These are phyloP conservation scores for Globisporangium cederbergense DNA, from an alignment of 352 stramenopile genomes.

Conservation along the genomic window DNA sequence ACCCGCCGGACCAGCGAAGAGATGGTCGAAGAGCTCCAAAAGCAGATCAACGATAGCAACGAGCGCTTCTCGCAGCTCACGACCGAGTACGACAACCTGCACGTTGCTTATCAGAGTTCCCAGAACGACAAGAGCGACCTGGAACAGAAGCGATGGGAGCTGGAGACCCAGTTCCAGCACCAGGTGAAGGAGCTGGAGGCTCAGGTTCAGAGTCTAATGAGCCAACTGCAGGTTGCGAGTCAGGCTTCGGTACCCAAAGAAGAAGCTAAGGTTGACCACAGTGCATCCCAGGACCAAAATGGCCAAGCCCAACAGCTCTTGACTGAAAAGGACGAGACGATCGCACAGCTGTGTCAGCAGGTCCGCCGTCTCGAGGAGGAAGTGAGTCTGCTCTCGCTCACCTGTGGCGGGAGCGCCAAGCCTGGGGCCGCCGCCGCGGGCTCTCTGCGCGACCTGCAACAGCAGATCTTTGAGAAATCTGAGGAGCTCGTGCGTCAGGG, in stretches of 20 bases:
- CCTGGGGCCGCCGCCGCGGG: conserved; percentile 24
- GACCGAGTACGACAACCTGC: conserved; percentile 47
- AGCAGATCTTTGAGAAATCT: conserved; percentile 70
- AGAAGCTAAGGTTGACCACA: neutral
- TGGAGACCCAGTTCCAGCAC: conserved; percentile 22
- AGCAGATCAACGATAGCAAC: conserved; percentile 53
- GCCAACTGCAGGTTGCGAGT: neutral
- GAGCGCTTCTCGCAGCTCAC: conserved; percentile 53
- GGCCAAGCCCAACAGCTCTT: conserved; percentile 22
- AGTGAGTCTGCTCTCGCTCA: conserved; percentile 40
- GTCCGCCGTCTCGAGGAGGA: conserved; percentile 52
- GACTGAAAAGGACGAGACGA: conserved; percentile 29
- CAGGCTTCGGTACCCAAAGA: neutral
- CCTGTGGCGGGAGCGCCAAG: conserved; percentile 14
- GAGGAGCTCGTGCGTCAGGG: conserved; percentile 71
- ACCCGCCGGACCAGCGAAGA: conserved; percentile 30
- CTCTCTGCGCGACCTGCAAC: conserved; percentile 47
- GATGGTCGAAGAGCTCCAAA: conserved; percentile 41
- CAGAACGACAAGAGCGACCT: conserved; percentile 24
- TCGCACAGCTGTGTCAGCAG: conserved; percentile 29
- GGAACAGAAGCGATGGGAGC: conserved; percentile 20
- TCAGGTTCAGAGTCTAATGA: conserved; percentile 20
- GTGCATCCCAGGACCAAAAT: conserved; percentile 16
- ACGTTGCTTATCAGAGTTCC: conserved; percentile 30
- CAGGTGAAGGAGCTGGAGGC: conserved; percentile 30